A percentile compares a stretch with the other conserved stretches of the same genome.
Evolutionary conservation across 148 eudicot species (phyloP).

Genomic region (Nepenthes mirabilis): DNA sequence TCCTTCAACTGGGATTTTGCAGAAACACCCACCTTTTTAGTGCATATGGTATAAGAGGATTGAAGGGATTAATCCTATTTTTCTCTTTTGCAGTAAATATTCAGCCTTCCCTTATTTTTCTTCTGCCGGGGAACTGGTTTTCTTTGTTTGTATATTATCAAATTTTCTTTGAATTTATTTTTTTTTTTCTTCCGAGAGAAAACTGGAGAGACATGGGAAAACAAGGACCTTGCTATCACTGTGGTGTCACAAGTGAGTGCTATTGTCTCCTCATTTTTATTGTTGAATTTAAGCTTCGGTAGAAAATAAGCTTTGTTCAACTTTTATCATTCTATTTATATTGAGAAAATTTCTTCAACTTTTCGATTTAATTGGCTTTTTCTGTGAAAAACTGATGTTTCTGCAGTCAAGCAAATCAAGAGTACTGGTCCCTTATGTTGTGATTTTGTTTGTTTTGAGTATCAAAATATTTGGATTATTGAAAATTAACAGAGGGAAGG

Average conservation of each 20-base stretch:
- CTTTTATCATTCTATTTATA: not conserved
- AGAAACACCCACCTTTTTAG: too few species aligned
- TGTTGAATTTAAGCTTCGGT: not conserved
- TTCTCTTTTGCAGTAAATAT: too few species aligned
- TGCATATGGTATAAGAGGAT: too few species aligned
- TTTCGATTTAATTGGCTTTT: conserved; percentile 18
- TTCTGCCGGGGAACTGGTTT: too few species aligned
- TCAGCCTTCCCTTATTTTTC: too few species aligned
- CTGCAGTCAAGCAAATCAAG: conserved; percentile 12
- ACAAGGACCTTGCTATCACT: conserved; percentile 99
- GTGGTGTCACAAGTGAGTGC: conserved; percentile 99
- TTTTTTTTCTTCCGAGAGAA: conserved; percentile 2
- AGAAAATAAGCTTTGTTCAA: not conserved
- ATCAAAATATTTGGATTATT: conserved; percentile 2
- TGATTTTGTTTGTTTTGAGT: not conserved
- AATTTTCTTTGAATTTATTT: too few species aligned
- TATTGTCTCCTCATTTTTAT: not conserved
- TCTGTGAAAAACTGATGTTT: not conserved
- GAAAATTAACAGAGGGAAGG: conserved; percentile 11
- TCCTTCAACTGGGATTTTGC: too few species aligned
- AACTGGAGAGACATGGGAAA: conserved; percentile 66
- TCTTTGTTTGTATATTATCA: too few species aligned
- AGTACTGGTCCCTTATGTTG: conserved; percentile 12
- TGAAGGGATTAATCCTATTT: too few species aligned
- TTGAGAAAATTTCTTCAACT: conserved; percentile 9